Base-by-base conservation (phyloP, 371 early-diverging fungal species). In the Funneliformis caledonium region DNA sequence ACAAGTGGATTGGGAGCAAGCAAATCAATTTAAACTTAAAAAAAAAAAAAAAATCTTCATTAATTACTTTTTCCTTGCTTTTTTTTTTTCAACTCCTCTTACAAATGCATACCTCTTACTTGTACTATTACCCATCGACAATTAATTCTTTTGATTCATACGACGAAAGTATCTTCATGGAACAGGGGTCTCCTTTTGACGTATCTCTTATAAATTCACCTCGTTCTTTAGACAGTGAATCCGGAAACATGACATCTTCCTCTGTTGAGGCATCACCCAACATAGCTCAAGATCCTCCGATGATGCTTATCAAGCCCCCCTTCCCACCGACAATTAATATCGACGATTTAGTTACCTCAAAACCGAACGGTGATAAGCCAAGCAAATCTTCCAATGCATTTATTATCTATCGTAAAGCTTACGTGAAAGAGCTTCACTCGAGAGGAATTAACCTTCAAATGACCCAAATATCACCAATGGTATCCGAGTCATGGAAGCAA, bases 341-440 rank as follows among this genome's bases (percentile, higher is more conserved):
- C 12, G 76, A 76, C 11, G 76, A 76, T 10, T 76, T 76, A 12
- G 64, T 76, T 9, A 61, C 60, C 11, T n/a, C 48, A 12, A 76
- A 76, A 62, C 60, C 60, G 4, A 62, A 76, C n/a, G 76, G 76
- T 11, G 76, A 60, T 12, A 62, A 61, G 16, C 76, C 76, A 6
- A n/a, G 43, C 8, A 76, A 62, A 62, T 76, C 76, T 5, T 37
- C 45, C 19, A 76, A 76, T n/a, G 76, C 76, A n/a, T 76, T 76
- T 31, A 59, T 76, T 14, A 76, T 76, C 11, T 76, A 76, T 42
- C 60, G 76, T 12, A 76, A 62, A 60, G 60, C 47, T 42, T 76
- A 61, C 19, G 76, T 76, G 6, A 59, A 62, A 43, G 76, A 76
- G 45, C 64, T 76, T 43, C 60, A 76, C 14, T 59, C 76, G 43